phyloP scores from a whole-genome alignment of 805 yeast genomes.

The Suhomyces pyralidae region DNA sequence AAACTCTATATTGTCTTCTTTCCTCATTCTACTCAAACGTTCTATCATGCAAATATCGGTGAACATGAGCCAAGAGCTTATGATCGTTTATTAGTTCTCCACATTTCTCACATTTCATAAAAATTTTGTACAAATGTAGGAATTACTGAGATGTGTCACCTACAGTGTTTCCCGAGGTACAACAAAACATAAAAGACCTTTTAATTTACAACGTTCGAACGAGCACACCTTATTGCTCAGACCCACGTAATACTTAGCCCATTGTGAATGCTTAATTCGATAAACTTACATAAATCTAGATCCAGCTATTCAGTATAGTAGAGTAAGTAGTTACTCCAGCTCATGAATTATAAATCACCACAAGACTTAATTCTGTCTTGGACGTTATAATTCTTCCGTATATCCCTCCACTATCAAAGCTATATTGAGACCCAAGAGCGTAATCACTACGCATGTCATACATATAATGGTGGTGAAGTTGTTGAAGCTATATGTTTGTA shows the following conservation, averaged over 20 bases:
- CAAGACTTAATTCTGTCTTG: background rate
- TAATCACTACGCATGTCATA: slow-evolving; percentile 31
- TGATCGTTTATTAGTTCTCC: background rate
- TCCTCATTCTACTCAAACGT: no score
- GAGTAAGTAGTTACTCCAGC: background rate
- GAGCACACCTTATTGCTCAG: background rate
- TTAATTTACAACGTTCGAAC: background rate
- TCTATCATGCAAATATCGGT: no score
- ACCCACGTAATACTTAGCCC: background rate
- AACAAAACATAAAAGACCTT: no score
- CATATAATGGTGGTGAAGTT: slow-evolving; percentile 29
- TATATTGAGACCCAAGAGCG: slow-evolving; percentile 35
- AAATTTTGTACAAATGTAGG: background rate
- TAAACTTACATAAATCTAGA: background rate
- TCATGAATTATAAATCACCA: background rate
- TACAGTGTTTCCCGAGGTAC: no score
- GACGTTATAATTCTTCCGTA: background rate
- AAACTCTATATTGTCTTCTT: no score
- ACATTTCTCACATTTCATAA: background rate
- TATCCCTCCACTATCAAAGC: slow-evolving; percentile 13
- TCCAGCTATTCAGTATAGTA: background rate
- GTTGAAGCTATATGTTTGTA: slow-evolving; percentile 34
- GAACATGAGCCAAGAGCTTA: no score
- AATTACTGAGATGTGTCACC: no score
- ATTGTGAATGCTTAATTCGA: background rate